Base-by-base conservation (phyloP, 345 rosid species). In the Arabidopsis suecica region DNA sequence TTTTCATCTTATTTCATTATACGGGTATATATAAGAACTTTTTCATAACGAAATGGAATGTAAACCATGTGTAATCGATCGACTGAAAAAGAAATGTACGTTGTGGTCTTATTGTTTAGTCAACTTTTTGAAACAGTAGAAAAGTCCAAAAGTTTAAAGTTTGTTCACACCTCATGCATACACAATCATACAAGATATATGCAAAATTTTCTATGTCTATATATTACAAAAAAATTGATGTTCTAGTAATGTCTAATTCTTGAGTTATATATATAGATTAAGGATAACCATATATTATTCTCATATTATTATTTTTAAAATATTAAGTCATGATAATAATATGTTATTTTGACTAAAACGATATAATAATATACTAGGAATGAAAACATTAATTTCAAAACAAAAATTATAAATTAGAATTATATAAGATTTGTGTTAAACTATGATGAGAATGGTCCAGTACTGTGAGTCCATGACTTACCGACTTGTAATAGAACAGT, bases 401-500 rank as follows among this genome's bases (percentile, higher is more conserved):
- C 11, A 7, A 50, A 37, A 20, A 20, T 5, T 34, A 49, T 33
- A 18, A 18, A 30, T 18, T 48, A 18, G 36, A 51, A 8, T 54
- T 53, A 22, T 33, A 32, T 20, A 11, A 38, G 2, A 53, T 55
- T 63, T 61, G 9, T 44, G 14, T 60, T 42, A 32, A 47, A 36
- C 22, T 48, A 48, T 41, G 69, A 40, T 56, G 56, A 67, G 75
- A 87, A 84, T 5, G 18, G 2, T 82, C 86, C 85, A 78, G 73
- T 65, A 28, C 32, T 28, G 57, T 40, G 79, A 88, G 83, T 82
- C 86, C 72, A 73, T 72, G 69, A 83, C 85, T 80, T 84, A 83
- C 88, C 82, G 85, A 84, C 79, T 73, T 78, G 37, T 23, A 68
- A 8, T 70, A 78, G 62, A 81, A 81, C 74, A 85, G 83, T 83